Evolutionary conservation across 768 basidiomycete genomes (phyloP).

Genomic region (Phlegmacium glaucopus): DNA sequence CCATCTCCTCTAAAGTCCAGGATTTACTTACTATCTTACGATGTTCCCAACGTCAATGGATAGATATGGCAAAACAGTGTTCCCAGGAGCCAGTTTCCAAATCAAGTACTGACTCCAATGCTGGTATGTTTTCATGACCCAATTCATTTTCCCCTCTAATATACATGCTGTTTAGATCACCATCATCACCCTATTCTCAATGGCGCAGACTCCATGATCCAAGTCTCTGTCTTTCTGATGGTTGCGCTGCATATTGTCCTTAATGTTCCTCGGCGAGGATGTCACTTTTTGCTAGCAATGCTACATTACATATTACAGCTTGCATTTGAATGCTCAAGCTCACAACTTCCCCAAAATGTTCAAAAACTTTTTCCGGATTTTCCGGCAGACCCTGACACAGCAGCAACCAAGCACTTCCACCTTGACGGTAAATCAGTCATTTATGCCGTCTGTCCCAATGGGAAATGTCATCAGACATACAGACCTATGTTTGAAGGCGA

Average conservation of each 20-base stretch:
- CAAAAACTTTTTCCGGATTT: conserved; percentile 3
- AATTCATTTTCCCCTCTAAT: too few species aligned
- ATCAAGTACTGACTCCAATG: too few species aligned
- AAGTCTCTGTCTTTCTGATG: conserved; percentile 6
- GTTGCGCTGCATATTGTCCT: conserved; percentile 8
- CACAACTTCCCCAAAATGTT: conserved; percentile 1
- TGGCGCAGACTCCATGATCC: conserved; percentile 6
- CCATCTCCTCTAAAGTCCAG: too few species aligned
- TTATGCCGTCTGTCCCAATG: conserved; percentile 9
- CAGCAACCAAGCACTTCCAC: conserved; percentile 1
- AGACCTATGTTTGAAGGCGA: background rate
- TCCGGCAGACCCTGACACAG: conserved; percentile 2
- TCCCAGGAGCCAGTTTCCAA: too few species aligned
- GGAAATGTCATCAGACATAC: conserved; percentile 5
- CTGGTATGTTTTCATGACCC: too few species aligned
- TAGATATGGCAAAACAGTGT: too few species aligned
- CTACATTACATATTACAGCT: conserved; percentile 9
- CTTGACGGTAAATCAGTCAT: conserved; percentile 2
- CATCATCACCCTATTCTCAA: background rate
- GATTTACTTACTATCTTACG: too few species aligned
- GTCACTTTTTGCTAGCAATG: conserved; percentile 8
- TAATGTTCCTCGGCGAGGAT: conserved; percentile 4
- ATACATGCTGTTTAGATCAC: background rate
- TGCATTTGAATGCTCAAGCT: background rate
- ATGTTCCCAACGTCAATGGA: too few species aligned